Evolutionary conservation across 495 filamentous ascomycete species (phyloP).

Genomic region (Geoglossum glabrum): DNA sequence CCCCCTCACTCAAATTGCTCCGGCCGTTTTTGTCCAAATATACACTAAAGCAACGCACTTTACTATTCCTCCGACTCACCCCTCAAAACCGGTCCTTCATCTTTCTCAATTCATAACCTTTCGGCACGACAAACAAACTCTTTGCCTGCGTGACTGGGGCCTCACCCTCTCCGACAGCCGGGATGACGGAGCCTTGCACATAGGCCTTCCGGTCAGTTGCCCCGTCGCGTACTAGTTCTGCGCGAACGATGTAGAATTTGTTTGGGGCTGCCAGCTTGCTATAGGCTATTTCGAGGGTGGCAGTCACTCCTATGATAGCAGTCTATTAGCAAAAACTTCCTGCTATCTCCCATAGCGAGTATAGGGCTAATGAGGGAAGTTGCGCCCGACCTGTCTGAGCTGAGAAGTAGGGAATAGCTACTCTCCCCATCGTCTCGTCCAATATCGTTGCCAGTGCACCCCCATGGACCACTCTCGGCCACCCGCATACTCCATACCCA

Average conservation of each 20-base stretch:
- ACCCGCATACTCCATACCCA: slow-evolving; percentile 41
- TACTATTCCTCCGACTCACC: background rate
- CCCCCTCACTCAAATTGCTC: no score
- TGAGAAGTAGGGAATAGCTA: slow-evolving; percentile 24
- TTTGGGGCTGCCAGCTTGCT: slow-evolving; percentile 32
- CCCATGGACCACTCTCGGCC: slow-evolving; percentile 62
- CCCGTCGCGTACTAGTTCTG: slow-evolving; percentile 6
- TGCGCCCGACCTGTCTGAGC: slow-evolving; percentile 8
- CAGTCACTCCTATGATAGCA: slow-evolving; percentile 34
- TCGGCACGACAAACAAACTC: slow-evolving; percentile 44
- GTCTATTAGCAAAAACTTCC: slow-evolving; percentile 12
- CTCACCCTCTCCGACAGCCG: slow-evolving; percentile 17
- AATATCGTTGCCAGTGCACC: slow-evolving; percentile 51
- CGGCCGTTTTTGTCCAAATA: no score
- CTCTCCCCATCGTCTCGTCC: slow-evolving; percentile 41
- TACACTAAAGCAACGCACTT: no score
- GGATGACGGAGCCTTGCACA: background rate
- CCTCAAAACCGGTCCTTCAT: slow-evolving; percentile 25
- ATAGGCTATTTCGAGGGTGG: slow-evolving; percentile 45
- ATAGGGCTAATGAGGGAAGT: background rate
- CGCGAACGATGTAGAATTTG: slow-evolving; percentile 43
- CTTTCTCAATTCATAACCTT: slow-evolving; percentile 24
- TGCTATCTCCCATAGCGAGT: background rate
- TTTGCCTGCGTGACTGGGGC: slow-evolving; percentile 26
- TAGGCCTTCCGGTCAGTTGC: background rate